Conservation (phyloP, 257 asterid species). For the Capsicum chinense region DNA sequence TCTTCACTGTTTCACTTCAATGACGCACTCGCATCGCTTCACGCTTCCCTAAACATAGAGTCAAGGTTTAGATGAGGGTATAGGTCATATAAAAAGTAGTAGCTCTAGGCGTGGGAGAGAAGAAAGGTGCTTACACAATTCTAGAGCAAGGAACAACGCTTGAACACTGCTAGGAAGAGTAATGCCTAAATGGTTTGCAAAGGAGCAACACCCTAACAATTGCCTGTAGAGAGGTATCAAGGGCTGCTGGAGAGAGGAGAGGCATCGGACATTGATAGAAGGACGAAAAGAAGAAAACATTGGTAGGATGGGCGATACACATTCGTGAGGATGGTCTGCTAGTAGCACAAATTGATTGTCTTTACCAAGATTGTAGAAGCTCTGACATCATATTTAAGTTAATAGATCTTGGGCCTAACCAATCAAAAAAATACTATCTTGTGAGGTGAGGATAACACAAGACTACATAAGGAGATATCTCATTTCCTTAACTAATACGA, state of each 20-base stretch:
- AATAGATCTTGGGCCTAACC: background rate
- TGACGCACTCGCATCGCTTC: too few relatives aligned
- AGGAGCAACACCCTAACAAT: background rate
- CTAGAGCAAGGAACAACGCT: background rate
- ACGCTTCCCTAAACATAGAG: too few relatives aligned
- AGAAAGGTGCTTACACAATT: background rate
- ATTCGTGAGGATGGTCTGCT: background rate
- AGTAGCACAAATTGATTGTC: background rate
- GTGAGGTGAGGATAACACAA: background rate
- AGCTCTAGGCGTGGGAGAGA: background rate
- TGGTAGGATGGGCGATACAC: background rate
- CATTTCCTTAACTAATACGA: too few relatives aligned
- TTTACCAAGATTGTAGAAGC: background rate
- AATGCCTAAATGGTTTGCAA: background rate
- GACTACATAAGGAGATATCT: background rate
- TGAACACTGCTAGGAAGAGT: background rate
- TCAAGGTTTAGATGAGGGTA: background rate
- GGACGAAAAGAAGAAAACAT: background rate
- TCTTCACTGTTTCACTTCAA: too few relatives aligned
- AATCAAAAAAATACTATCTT: background rate
- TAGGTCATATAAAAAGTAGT: background rate
- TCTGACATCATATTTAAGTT: background rate
- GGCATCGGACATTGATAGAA: background rate
- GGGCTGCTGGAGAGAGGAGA: background rate
- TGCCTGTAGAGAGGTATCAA: background rate